Base-by-base conservation (phyloP, 2,329 filamentous ascomycete genomes). In the Claviceps sorghi region DNA sequence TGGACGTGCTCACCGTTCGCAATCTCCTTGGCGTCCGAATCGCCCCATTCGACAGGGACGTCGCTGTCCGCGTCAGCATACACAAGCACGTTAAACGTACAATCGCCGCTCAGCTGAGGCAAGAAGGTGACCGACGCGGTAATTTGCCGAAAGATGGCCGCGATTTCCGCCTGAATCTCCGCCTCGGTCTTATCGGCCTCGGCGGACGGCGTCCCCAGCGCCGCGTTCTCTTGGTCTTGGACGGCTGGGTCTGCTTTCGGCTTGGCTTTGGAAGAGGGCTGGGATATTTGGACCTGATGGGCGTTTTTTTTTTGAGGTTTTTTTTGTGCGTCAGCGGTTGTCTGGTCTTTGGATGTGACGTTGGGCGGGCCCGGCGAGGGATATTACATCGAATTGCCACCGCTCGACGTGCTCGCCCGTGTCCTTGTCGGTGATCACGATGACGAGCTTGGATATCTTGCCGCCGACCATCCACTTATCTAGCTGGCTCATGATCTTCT, bases 11-110 rank as follows among this genome's bases (percentile, higher is more conserved):
- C 93, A 43, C 88, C 91, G 61, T 93, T 87, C 65, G 83, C 76
- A 58, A 98, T 96, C 74, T 98, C 93, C 72, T 95, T 96, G 52
- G 91, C 90, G 68, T 97, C 93, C 60, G 88, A 95, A 71, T 98
- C 93, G 47, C 93, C 93, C 93, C 93, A 98, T 68, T 98, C 93
- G 54, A 98, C 84, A 4, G 93, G 93, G 15, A 98, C 93, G 48
- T 97, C 91, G 54, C 86, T 93, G 69, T 97, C 90, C 19, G 90
- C 90, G 65, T 98, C 91, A 50, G 93, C 93, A 65, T 98, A 98
- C 3, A 98, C 93, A 42, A 98, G 78, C 48, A 98, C 91, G 64
- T 98, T 98, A 76, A 98, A 98, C 11, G 93, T 97, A 75, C 91
- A 98, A 67, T 95, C 87, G 42, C 90, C 90, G 56, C 55, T 64